A percentile compares a stretch with the other conserved stretches of the same genome.
Conservation (phyloP, 2,329 filamentous ascomycete genomes). For the Fusarium sp. region DNA sequence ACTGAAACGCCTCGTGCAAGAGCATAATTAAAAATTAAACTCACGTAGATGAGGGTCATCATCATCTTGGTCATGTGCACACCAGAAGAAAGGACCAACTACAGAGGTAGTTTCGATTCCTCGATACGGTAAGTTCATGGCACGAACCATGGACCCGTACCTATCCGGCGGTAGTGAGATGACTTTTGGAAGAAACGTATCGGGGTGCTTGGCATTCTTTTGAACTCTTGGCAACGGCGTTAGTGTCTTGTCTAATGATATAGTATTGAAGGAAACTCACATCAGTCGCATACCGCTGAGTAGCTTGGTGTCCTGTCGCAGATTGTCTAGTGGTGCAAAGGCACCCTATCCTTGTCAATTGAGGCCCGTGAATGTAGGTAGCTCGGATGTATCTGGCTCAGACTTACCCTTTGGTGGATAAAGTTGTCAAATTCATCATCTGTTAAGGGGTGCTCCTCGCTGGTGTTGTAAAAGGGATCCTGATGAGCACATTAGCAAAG, state of each 20-base stretch:
- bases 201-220: slow-evolving; percentile 67
- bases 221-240: slow-evolving; percentile 62
- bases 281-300: slow-evolving; percentile 68
- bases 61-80: slow-evolving; percentile 69
- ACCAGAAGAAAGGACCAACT: slow-evolving; percentile 77
- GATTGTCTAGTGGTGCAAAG: slow-evolving; percentile 62
- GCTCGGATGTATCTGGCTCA: neutral
- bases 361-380: neutral
- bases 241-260: slow-evolving; percentile 12
- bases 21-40: slow-evolving; percentile 38
- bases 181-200: slow-evolving; percentile 70
- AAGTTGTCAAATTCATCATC: slow-evolving; percentile 72
- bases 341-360: slow-evolving; percentile 61
- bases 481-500: slow-evolving; percentile 47
- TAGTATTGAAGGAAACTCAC: slow-evolving; percentile 57
- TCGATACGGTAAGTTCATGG: slow-evolving; percentile 67
- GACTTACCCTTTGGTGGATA: slow-evolving; percentile 63
- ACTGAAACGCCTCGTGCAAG: neutral
- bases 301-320: slow-evolving; percentile 61
- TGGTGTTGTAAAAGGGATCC: slow-evolving; percentile 65
- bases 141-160: slow-evolving; percentile 71
- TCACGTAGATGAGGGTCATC: slow-evolving; percentile 70
- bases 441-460: slow-evolving; percentile 67
- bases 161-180: slow-evolving; percentile 66
- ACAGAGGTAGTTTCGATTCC: slow-evolving; percentile 71